A percentile compares a stretch with the other conserved stretches of the same genome.
These are phyloP conservation scores for Shiraia sp. DNA, from an alignment of 2,329 filamentous ascomycete genomes.

Conservation along the genomic window DNA sequence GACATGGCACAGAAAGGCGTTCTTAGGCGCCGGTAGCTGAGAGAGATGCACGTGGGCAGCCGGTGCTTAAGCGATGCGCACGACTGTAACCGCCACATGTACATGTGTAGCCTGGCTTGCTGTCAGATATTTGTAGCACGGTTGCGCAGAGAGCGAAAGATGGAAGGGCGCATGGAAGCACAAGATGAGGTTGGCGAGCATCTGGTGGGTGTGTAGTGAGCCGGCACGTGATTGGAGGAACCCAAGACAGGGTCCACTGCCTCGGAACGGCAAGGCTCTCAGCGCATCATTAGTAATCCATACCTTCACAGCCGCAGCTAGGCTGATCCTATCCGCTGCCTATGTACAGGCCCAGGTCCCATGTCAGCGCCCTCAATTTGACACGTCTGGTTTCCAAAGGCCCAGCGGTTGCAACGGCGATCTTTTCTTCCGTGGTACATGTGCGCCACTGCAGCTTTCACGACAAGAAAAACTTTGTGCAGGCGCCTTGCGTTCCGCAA, in stretches of 20 bases:
- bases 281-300: constrained; percentile 4
- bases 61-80: constrained; percentile 13
- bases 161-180: constrained; percentile 1
- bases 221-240: neutral
- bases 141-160: constrained; percentile 16
- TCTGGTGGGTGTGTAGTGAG: constrained; percentile 3
- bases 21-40: constrained; percentile 6
- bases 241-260: neutral
- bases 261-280: neutral
- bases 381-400: neutral
- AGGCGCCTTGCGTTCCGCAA: constrained; percentile 18
- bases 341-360: no score
- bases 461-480: constrained; percentile 4
- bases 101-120: constrained; percentile 10
- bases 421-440: neutral
- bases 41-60: constrained; percentile 16
- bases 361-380: neutral
- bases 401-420: no score
- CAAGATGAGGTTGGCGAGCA: constrained; percentile 2
- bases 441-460: neutral
- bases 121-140: constrained; percentile 13
- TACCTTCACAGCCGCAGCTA: neutral
- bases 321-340: no score
- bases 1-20: constrained; percentile 5
- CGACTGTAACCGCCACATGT: no score